Percentiles rank a stretch among this genome's conserved stretches.
These are phyloP conservation scores for Trichoderma aggressivum DNA, from an alignment of 2,329 filamentous ascomycete genomes.

Conservation along the genomic window DNA sequence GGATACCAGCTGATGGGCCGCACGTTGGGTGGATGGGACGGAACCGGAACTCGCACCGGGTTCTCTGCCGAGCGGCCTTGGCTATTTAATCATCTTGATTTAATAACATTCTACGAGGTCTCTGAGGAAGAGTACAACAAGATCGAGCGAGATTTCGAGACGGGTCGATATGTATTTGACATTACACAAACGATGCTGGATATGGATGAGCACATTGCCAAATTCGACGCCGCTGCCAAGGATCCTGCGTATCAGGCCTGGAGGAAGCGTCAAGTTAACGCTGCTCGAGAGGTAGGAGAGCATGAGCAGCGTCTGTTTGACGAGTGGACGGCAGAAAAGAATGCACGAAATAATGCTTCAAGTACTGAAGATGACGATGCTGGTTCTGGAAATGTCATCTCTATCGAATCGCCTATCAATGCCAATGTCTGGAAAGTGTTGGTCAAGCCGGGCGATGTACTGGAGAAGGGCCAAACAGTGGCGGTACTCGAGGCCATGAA, in stretches of 20 bases:
- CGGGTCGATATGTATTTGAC: not conserved
- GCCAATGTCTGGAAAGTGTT: not conserved
- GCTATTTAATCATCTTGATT: not conserved
- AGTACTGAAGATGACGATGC: not conserved
- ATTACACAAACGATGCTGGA: not conserved
- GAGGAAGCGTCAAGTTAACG: not conserved
- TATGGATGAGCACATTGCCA: not conserved
- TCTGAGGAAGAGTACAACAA: not conserved
- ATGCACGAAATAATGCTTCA: not conserved
- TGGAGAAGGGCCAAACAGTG: not conserved
- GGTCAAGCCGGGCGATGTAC: not conserved
- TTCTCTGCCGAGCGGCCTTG: not conserved
- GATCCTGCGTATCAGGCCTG: not conserved
- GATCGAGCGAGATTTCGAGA: not conserved
- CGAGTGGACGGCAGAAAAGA: not conserved
- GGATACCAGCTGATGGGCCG: not conserved
- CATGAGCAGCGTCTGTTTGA: not conserved
- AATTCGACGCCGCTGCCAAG: not conserved
- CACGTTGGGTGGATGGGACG: not conserved
- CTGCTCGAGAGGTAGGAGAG: not conserved
- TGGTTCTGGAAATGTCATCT: not conserved
- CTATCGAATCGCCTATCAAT: not conserved
- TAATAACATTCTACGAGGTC: not conserved
- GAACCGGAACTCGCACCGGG: not conserved
- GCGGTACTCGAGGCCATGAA: not conserved